Evolutionary conservation across 2,329 filamentous ascomycete species (phyloP).

Genomic region (Microdochium paspali): DNA sequence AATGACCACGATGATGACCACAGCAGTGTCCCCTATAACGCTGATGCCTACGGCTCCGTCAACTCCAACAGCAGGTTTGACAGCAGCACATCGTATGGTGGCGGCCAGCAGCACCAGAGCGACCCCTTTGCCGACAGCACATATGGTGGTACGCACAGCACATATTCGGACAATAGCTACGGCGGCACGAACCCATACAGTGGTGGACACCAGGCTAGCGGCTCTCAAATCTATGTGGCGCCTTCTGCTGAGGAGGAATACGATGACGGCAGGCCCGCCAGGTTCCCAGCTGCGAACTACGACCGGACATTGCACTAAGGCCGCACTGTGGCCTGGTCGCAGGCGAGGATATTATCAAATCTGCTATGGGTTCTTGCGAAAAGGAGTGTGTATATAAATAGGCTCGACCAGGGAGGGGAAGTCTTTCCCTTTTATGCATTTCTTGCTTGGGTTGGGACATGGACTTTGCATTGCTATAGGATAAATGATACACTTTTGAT

Average conservation of each 20-base stretch:
- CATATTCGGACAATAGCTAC: slow-evolving; percentile 17
- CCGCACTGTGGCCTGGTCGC: background rate
- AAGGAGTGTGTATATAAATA: too few relatives aligned
- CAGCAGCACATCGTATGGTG: slow-evolving; percentile 37
- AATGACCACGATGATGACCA: slow-evolving; percentile 34
- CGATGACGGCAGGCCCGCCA: slow-evolving; percentile 34
- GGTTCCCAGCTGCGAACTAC: slow-evolving; percentile 50
- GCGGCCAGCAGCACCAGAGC: slow-evolving; percentile 12
- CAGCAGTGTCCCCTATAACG: slow-evolving; percentile 14
- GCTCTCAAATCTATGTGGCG: slow-evolving; percentile 24
- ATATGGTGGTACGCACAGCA: slow-evolving; percentile 19
- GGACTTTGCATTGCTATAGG: too few relatives aligned
- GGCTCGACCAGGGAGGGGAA: too few relatives aligned
- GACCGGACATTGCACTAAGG: slow-evolving; percentile 33
- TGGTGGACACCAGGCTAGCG: background rate
- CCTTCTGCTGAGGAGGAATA: slow-evolving; percentile 30
- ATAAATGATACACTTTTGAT: too few relatives aligned
- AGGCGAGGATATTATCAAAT: background rate
- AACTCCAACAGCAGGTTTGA: slow-evolving; percentile 30
- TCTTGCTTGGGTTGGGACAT: too few relatives aligned
- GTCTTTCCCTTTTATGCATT: too few relatives aligned
- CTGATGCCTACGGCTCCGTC: slow-evolving; percentile 20
- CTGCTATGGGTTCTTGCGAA: background rate
- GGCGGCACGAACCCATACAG: slow-evolving; percentile 5
- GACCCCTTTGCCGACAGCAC: slow-evolving; percentile 33